Evolutionary conservation across 805 yeast species (phyloP), one percentile per base, ranked within the genome.

Genomic region (Spencermartinsiella europaea): DNA sequence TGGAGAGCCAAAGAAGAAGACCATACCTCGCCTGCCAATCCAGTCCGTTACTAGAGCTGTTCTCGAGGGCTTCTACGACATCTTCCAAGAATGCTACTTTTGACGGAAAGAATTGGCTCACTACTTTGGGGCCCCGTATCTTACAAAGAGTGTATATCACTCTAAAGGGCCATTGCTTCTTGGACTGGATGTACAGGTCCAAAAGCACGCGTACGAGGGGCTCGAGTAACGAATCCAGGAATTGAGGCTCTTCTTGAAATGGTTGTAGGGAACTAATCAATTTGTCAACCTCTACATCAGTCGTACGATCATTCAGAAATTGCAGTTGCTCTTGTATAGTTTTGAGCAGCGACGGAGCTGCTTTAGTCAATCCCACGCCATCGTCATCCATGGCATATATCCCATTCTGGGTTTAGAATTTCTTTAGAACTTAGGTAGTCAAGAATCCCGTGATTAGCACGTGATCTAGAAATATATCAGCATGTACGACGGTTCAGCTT

Each of bases 1-100:
- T 77, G 0, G 83, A 74, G 7, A 87, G 70, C 95, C 96, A 90
- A 2, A 84, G 67, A 5, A 88, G 63, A 36, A 80, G 58, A 8
- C 81, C 63, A 47, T 68, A 80, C 31, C 66, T 59, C 25, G 68
- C 69, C 41, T 73, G 69, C 85, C 83, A 79, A 4, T 51, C 38
- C 3, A 42, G 44, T 45, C 58, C 21, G 22, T 33, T 8, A 51
- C 50, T 7, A 48, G 39, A 1, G 22, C 46, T 20, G 40, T 5
- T 50, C 4, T 48, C 56, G 8, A 74, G 46, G 17, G 54, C 48
- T 2, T 42, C 34, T 0, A 73, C 16, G n/a, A 76, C 60, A 2
- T 53, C 47, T 0, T 72, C 69, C 4, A 86, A 60, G 14, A 76
- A 56, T 46, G 70, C 65, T 1, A 84, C 75, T 44, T 84, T 81